Evolutionary conservation across 768 basidiomycete species (phyloP).

Genomic region (Hebeloma cylindrosporum): DNA sequence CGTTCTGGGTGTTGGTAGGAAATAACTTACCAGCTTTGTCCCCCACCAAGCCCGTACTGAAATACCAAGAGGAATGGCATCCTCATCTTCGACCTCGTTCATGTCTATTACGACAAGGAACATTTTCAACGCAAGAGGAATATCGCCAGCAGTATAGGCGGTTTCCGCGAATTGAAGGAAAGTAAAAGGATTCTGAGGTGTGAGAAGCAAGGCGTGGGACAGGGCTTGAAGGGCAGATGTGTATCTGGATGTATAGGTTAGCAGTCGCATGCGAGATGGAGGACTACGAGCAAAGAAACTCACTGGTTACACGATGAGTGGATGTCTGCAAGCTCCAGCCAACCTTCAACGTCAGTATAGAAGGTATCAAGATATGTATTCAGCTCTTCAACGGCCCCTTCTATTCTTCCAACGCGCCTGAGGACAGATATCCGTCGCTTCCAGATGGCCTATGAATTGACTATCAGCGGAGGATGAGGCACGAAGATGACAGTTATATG

Average conservation of each 20-base stretch:
- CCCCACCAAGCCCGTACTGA: conserved; percentile 81
- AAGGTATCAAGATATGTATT: conserved; percentile 78
- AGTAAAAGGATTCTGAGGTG: conserved; percentile 85
- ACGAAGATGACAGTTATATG: conserved; percentile 24
- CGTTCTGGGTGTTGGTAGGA: neutral
- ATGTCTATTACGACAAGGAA: conserved; percentile 81
- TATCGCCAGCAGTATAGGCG: conserved; percentile 75
- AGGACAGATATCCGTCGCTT: conserved; percentile 81
- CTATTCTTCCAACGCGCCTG: conserved; percentile 57
- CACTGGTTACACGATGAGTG: conserved; percentile 77
- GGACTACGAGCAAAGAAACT: conserved; percentile 24
- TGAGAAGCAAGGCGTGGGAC: conserved; percentile 78
- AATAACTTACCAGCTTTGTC: conserved; percentile 67
- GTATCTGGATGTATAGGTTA: conserved; percentile 49
- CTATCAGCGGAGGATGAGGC: neutral
- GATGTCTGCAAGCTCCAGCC: conserved; percentile 83
- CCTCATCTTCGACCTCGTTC: conserved; percentile 56
- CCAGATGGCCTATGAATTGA: conserved; percentile 56
- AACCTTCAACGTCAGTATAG: conserved; percentile 85
- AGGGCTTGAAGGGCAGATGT: conserved; percentile 69
- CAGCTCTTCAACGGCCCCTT: conserved; percentile 71
- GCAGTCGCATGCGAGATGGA: neutral
- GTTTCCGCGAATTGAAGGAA: conserved; percentile 86
- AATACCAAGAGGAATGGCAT: conserved; percentile 50
- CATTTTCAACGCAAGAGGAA: conserved; percentile 75